A percentile compares a stretch with the other conserved stretches of the same genome.
These are phyloP conservation scores for Zea luxurians DNA, from an alignment of 176 grass and related monocot species.

Conservation along the genomic window DNA sequence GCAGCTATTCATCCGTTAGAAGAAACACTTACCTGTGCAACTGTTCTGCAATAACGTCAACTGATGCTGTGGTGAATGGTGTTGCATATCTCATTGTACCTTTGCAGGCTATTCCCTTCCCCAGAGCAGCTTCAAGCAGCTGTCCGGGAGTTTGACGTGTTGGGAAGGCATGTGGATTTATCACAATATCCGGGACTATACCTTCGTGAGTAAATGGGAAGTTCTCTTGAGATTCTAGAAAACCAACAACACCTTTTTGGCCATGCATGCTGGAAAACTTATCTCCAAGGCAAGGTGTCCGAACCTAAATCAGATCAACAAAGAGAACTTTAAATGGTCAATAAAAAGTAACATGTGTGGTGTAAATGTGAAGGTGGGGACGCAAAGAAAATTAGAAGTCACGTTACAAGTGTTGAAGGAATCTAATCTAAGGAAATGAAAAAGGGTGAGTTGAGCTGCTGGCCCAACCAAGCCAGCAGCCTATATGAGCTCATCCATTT, in stretches of 20 bases:
- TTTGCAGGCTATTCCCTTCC: slow-evolving; percentile 76
- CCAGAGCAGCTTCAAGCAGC: slow-evolving; percentile 95
- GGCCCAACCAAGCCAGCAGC: neutral
- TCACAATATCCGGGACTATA: slow-evolving; percentile 94
- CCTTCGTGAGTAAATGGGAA: slow-evolving; percentile 84
- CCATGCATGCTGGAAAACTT: slow-evolving; percentile 99
- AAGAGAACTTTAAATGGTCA: slow-evolving; percentile 23
- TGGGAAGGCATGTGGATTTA: slow-evolving; percentile 98
- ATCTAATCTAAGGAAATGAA: neutral
- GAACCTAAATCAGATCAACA: slow-evolving; percentile 57
- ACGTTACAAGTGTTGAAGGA: neutral
- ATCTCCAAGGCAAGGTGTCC: slow-evolving; percentile 81
- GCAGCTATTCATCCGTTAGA: slow-evolving; percentile 16
- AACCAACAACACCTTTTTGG: slow-evolving; percentile 92
- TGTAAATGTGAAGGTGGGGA: slow-evolving; percentile 24
- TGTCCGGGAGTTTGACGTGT: slow-evolving; percentile 95
- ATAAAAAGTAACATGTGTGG: neutral
- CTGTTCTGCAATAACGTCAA: slow-evolving; percentile 76
- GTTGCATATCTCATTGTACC: slow-evolving; percentile 80
- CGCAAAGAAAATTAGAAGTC: neutral
- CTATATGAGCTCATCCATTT: neutral
- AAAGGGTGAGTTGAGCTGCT: neutral
- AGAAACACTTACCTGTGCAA: slow-evolving; percentile 75
- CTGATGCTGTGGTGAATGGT: slow-evolving; percentile 78
- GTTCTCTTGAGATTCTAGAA: slow-evolving; percentile 91